Base-by-base conservation (phyloP, 176 grass and related monocot species). In the Phyllostachys edulis region DNA sequence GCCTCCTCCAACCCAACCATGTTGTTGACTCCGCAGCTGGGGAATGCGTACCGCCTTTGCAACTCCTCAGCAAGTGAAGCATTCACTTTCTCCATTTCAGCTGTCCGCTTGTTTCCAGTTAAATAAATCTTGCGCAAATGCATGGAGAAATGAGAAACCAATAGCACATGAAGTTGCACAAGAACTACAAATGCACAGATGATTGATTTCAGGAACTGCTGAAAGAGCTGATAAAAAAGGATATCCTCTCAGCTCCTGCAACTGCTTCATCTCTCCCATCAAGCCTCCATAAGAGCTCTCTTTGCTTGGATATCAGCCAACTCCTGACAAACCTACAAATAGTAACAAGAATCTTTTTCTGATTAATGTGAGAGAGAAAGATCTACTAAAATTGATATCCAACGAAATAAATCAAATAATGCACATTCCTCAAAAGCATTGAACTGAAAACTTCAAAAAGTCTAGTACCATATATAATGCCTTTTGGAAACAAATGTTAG, bases 211-310 rank as follows among this genome's bases (percentile, higher is more conserved):
- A 54, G 7, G 38, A 81, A 13, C 41, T 46, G 26, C 51, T 54
- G 65, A 2, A 65, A 51, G 57, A 61, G 11, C 42, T 29, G 36
- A 40, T 62, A 4, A 42, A 15, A 84, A 82, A 90, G 93, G 93
- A 98, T 95, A 98, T 98, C 60, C 83, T 42, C 85, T 57, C 14
- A 95, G 27, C 80, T 92, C 87, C 79, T 90, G 65, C 82, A 94
- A 52, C 77, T 73, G 76, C 69, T 90, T 95, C 46, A 23, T 90
- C 77, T 92, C 89, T 85, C 69, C 80, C 84, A 92, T 87, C n/a
- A 95, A 81, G 89, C 83, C 67, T 87, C 89, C 82, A 92, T 85
- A 49, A 94, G 91, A 51, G 76, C 77, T 87, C 82, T 85, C 80
- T 84, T 98, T 42, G 76, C 92, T 80, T 86, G 88, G 66, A 81